Evolutionary conservation across 495 filamentous ascomycete species (phyloP).

Genomic region (Glarea lozoyensis): DNA sequence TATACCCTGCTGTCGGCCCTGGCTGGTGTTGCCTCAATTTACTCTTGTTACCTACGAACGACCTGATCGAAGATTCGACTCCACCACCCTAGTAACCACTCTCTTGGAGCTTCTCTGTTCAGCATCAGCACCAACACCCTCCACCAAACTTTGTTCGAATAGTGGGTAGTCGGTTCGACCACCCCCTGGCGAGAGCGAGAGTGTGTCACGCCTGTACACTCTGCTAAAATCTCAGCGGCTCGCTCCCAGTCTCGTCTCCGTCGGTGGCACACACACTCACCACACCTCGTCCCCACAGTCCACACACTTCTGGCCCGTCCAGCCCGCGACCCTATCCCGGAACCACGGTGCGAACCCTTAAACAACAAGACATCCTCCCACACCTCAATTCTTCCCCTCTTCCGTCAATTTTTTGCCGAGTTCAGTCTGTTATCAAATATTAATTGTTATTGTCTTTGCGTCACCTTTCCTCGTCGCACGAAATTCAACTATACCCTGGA

Average conservation of each 20-base stretch:
- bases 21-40: no score
- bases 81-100: not conserved
- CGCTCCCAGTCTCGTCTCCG: slow-evolving; percentile 12
- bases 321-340: not conserved
- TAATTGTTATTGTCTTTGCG: slow-evolving; percentile 3
- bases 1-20: slow-evolving; percentile 7
- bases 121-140: slow-evolving; percentile 10
- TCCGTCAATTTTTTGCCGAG: slow-evolving; percentile 1
- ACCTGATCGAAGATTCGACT: not conserved
- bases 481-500: slow-evolving; percentile 17
- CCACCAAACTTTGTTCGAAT: slow-evolving; percentile 4
- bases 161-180: slow-evolving; percentile 7
- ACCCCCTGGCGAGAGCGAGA: no score
- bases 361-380: not conserved
- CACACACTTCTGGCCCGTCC: not conserved
- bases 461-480: slow-evolving; percentile 11
- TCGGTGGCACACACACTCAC: slow-evolving; percentile 12
- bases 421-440: slow-evolving; percentile 4
- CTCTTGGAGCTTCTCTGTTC: slow-evolving; percentile 1
- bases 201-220: no score
- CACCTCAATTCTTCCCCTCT: slow-evolving; percentile 5
- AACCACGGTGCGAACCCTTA: slow-evolving; percentile 2
- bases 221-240: slow-evolving; percentile 7
- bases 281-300: slow-evolving; percentile 15
- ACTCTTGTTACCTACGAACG: no score